Base-by-base conservation (phyloP, 768 basidiomycete species). In the Mycena maculata region DNA sequence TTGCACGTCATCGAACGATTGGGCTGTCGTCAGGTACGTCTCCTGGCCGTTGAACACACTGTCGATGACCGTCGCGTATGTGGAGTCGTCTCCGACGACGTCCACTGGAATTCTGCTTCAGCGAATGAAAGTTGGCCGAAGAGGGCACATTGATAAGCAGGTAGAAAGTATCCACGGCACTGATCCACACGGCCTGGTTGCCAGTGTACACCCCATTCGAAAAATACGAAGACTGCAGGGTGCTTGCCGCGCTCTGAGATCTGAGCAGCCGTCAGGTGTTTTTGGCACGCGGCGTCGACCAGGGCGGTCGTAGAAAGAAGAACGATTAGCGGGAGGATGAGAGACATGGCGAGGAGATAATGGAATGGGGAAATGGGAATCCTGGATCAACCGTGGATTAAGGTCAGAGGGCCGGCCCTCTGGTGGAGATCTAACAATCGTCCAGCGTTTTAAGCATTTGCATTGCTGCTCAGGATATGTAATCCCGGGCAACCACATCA, bases 1-100 rank as follows among this genome's bases (percentile, higher is more conserved):
- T 23, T 42, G 52, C 22, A 56, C 39, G 62, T 63, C 62, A 33
- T 63, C 50, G 22, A 16, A 63, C 36, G 52, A 63, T 20, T 44
- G 18, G 6, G 27, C 54, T 4, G 36, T 56, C 23, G 20, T 33
- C 25, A 56, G 27, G 25, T 48, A 44, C 55, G 20, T 47, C 18
- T 55, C 53, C 53, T 48, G 25, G 30, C 28, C 41, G 12, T 25
- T 41, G 42, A 63, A 54, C 23, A 56, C 62, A 27, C 23, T 63
- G 39, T 47, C 47, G 58, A 59, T 47, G 55, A 65, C 38, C 30
- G 23, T 7, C 20, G 42, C 31, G 31, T 55, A 41, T 4, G 39
- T 65, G 15, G 36, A 39, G 13, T 30, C 18, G 7, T 45, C 56
- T 20, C 28, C 23, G 44, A 54, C 6, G 6, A 13, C n/a, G 57